A percentile compares a stretch with the other conserved stretches of the same genome.
Conservation (phyloP, 2,329 filamentous ascomycete genomes). For the Balansia obtecta region DNA sequence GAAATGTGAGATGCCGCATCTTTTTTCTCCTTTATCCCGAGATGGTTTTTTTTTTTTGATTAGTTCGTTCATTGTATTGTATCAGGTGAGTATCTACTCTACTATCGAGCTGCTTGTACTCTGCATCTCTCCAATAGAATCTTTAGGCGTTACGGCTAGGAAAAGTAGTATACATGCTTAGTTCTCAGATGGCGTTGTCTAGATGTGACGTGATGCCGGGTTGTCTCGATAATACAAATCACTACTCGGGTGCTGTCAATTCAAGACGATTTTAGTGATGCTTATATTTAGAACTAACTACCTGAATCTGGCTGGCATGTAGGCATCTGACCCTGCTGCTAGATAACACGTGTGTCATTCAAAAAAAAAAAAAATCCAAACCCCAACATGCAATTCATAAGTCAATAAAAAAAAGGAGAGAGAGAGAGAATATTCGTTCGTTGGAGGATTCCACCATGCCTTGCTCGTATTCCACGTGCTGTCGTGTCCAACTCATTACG, state of each 20-base stretch:
- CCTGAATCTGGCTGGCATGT: not conserved
- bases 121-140: conserved; percentile 1
- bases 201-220: too few species aligned
- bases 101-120: not conserved
- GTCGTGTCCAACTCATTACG: not conserved
- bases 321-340: not conserved
- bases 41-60: not conserved
- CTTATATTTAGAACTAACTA: not conserved
- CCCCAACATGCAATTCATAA: not conserved
- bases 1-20: not conserved
- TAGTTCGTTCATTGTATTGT: not conserved
- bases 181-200: not conserved
- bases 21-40: not conserved
- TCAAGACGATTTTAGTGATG: too few species aligned
- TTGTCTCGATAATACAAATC: too few species aligned
- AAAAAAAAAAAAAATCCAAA: not conserved
- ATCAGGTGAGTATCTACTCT: conserved; percentile 7
- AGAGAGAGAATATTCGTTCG: not conserved
- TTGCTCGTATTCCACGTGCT: not conserved
- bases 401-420: not conserved
- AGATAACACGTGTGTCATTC: not conserved
- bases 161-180: conserved; percentile 5
- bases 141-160: conserved; percentile 2
- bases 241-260: too few species aligned
- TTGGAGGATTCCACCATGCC: not conserved